These are phyloP conservation scores for Nothopassalora personata DNA, from an alignment of 2,329 filamentous ascomycete species.

Conservation along the genomic window DNA sequence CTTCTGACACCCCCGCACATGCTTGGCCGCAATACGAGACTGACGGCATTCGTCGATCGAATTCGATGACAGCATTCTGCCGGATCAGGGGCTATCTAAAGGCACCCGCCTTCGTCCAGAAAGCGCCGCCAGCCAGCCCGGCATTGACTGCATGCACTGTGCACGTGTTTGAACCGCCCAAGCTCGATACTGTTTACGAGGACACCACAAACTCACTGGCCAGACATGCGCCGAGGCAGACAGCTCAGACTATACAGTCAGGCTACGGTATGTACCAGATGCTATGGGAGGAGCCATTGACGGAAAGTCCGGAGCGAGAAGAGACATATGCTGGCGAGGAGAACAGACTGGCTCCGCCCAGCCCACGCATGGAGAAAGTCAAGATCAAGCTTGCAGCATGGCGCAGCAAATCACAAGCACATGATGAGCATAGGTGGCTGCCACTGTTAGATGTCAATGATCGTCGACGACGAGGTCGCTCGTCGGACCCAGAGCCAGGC, in stretches of 20 bases:
- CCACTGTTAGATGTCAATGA: slow-evolving; percentile 14
- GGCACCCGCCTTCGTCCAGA: slow-evolving; percentile 10
- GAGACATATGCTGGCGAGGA: slow-evolving; percentile 1
- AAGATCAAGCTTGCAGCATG: slow-evolving; percentile 26
- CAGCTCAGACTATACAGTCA: slow-evolving; percentile 22
- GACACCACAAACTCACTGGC: slow-evolving; percentile 6
- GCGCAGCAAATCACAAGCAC: slow-evolving; percentile 21
- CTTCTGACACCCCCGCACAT: slow-evolving; percentile 6
- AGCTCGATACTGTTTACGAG: slow-evolving; percentile 18
- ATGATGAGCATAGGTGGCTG: slow-evolving; percentile 9
- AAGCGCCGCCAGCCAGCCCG: slow-evolving; percentile 16
- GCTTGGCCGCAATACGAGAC: slow-evolving; percentile 8
- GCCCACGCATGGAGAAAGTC: slow-evolving; percentile 19
- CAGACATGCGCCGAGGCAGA: slow-evolving; percentile 5
- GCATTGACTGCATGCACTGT: slow-evolving; percentile 23
- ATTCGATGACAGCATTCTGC: slow-evolving; percentile 14
- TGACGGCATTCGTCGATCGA: slow-evolving; percentile 5
- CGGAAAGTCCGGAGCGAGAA: slow-evolving; percentile 4
- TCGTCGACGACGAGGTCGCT: neutral
- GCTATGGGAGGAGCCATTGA: slow-evolving; percentile 22
- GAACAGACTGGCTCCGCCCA: neutral
- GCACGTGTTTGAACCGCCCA: slow-evolving; percentile 13
- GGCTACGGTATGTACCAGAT: slow-evolving; percentile 23
- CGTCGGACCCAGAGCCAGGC: slow-evolving; percentile 8
- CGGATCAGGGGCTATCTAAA: slow-evolving; percentile 11